Evolutionary conservation across 192 early-diverging fungal genomes (phyloP), one percentile per base, ranked within the genome.

Genomic region (Geosiphon pyriformis): DNA sequence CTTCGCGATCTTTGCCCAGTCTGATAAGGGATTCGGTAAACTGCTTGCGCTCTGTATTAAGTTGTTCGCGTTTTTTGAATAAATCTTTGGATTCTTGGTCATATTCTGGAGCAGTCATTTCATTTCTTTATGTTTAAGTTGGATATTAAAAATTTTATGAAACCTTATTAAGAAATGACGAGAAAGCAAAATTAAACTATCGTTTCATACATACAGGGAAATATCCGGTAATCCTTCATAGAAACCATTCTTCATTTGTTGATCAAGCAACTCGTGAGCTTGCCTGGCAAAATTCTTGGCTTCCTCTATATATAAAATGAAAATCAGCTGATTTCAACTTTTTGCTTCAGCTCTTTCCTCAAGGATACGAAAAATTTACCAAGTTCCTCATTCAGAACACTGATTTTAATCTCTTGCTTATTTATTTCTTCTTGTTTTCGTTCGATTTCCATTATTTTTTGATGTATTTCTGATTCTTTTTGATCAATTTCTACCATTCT

Each of bases 1-100:
- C 18, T 18, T 61, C 59, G 11, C 59, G 29, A 61, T 61, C 59
- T 61, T 47, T 61, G 23, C 59, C 59, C 22, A 61, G 32, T 26
- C 42, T 18, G 20, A 61, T 22, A 22, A 61, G 35, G 11, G 31
- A 42, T 47, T 61, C 59, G 4, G 59, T 61, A 27, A 61, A 61
- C 20, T 30, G 2, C 42, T 18, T 61, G 3, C 59, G 25, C 27
- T 61, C 59, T 10, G 25, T 20, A 61, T 61, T 61, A n/a, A 61
- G 26, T 17, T 61, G 59, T 46, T 47, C 33, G 25, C 59, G 33
- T 26, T 47, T 61, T 26, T 25, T 23, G 22, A 22, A 4, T 61
- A 61, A 4, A 47, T 61, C 35, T 47, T 25, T 31, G 22, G 25
- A 20, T 35, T 23, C 31, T 18, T 35, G 33, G 22, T 61, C 59